Evolutionary conservation across 257 asterid genomes (phyloP).

Genomic region (Fraxinus excelsior): DNA sequence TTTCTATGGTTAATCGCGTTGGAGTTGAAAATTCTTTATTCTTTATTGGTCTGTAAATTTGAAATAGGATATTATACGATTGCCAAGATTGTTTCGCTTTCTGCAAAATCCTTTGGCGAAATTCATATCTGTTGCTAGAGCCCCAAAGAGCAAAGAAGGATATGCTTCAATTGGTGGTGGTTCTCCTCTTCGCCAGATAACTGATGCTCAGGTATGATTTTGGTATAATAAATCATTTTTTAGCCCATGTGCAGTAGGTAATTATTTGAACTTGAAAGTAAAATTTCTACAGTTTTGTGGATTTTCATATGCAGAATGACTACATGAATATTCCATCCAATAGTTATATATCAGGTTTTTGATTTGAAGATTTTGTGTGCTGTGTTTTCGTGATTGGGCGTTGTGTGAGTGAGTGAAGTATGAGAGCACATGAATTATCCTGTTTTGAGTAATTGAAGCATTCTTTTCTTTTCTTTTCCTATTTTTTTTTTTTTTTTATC

Average conservation of each 20-base stretch:
- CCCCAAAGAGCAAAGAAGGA: slow-evolving; percentile 98
- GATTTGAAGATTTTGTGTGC: neutral
- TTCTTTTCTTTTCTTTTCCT: too few species aligned
- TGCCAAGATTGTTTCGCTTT: slow-evolving; percentile 92
- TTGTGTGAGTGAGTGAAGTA: slow-evolving; percentile 2
- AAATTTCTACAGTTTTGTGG: neutral
- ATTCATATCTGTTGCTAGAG: slow-evolving; percentile 89
- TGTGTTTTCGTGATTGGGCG: neutral
- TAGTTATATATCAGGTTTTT: neutral
- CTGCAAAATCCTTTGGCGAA: slow-evolving; percentile 96
- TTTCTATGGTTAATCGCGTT: slow-evolving; percentile 20
- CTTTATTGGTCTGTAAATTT: slow-evolving; percentile 25
- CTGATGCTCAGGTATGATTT: slow-evolving; percentile 84
- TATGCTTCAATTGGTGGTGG: slow-evolving; percentile 99
- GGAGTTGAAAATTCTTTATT: slow-evolving; percentile 19
- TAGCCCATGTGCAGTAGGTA: slow-evolving; percentile 5
- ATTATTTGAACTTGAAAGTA: slow-evolving; percentile 1
- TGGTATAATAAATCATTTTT: neutral
- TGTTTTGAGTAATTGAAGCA: neutral
- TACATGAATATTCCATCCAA: neutral
- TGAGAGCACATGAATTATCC: slow-evolving; percentile 5
- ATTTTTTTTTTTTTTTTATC: neutral
- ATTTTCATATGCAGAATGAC: neutral
- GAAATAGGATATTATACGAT: slow-evolving; percentile 88
- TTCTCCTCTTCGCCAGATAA: slow-evolving; percentile 96